phyloP scores from a whole-genome alignment of 768 basidiomycete genomes.

The Tulasnella sp. region DNA sequence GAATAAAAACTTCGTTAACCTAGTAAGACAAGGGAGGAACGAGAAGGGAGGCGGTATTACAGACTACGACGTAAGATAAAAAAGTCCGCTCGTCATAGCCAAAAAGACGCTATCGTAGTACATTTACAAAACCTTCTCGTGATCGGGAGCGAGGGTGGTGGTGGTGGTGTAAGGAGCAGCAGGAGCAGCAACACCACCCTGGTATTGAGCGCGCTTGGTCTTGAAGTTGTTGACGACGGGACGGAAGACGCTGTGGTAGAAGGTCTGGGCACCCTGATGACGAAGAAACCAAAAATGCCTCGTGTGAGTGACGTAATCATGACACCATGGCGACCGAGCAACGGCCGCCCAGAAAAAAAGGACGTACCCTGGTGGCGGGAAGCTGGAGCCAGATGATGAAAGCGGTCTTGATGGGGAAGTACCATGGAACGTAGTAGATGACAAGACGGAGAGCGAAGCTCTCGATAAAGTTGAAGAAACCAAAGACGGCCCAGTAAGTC shows the following conservation, averaged over 20 bases:
- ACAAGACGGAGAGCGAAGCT: conserved; percentile 72
- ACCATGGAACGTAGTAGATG: conserved; percentile 92
- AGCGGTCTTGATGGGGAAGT: conserved; percentile 84
- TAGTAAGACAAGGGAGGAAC: background rate
- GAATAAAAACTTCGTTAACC: background rate
- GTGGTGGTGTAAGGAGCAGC: conserved; percentile 28
- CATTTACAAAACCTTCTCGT: conserved; percentile 19
- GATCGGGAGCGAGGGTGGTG: conserved; percentile 36
- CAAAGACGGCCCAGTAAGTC: conserved; percentile 95
- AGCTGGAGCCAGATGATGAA: conserved; percentile 92
- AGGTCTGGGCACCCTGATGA: conserved; percentile 71
- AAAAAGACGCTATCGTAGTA: background rate
- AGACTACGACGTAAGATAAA: background rate
- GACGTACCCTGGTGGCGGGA: conserved; percentile 67
- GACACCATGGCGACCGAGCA: background rate
- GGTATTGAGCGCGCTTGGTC: conserved; percentile 23
- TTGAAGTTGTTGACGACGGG: conserved; percentile 63
- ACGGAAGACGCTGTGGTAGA: conserved; percentile 70
- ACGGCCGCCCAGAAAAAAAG: conserved; percentile 26
- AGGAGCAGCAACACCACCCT: conserved; percentile 14
- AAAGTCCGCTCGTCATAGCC: background rate
- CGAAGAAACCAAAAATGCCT: conserved; percentile 10
- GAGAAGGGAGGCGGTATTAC: background rate
- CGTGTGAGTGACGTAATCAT: conserved; percentile 3
- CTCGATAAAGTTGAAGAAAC: conserved; percentile 89